Conservation (phyloP, 2,329 filamentous ascomycete genomes). For the Botrytis aclada region DNA sequence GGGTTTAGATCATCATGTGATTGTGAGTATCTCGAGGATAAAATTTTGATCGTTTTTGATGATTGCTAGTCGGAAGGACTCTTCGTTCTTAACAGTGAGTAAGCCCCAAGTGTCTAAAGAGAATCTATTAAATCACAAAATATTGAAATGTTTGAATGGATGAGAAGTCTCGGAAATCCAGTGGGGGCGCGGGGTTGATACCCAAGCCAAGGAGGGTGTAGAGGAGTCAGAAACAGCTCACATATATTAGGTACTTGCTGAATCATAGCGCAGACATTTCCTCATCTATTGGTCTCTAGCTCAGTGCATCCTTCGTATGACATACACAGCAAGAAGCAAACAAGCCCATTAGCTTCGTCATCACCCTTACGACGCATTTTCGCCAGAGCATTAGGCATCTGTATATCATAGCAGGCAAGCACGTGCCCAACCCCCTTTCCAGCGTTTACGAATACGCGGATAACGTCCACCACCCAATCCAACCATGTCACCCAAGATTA, state of each 20-base stretch:
- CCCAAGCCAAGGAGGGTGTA: background rate
- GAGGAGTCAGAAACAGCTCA: slow-evolving; percentile 3
- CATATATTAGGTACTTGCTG: background rate
- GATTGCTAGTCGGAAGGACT: no score
- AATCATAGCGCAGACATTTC: slow-evolving; percentile 1
- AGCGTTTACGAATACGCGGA: slow-evolving; percentile 5
- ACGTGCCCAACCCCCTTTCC: slow-evolving; percentile 16
- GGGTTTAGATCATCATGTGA: background rate
- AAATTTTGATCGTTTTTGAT: background rate
- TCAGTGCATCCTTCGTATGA: background rate
- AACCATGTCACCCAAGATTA: slow-evolving; percentile 41
- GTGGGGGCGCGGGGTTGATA: slow-evolving; percentile 10
- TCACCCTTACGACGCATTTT: slow-evolving; percentile 15
- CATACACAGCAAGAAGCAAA: background rate
- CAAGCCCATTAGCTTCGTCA: slow-evolving; percentile 10
- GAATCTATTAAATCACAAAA: background rate
- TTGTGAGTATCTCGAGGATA: background rate
- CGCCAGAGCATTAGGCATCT: slow-evolving; percentile 14
- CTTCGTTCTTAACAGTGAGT: background rate
- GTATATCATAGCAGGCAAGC: background rate
- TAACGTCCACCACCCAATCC: background rate
- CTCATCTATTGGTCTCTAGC: slow-evolving; percentile 1
- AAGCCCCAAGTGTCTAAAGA: background rate
- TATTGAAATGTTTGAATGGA: background rate
- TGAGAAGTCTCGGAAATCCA: slow-evolving; percentile 3